A percentile compares a stretch with the other conserved stretches of the same genome.
Conservation (phyloP, 768 basidiomycete genomes). For the Termitomyces sp. region DNA sequence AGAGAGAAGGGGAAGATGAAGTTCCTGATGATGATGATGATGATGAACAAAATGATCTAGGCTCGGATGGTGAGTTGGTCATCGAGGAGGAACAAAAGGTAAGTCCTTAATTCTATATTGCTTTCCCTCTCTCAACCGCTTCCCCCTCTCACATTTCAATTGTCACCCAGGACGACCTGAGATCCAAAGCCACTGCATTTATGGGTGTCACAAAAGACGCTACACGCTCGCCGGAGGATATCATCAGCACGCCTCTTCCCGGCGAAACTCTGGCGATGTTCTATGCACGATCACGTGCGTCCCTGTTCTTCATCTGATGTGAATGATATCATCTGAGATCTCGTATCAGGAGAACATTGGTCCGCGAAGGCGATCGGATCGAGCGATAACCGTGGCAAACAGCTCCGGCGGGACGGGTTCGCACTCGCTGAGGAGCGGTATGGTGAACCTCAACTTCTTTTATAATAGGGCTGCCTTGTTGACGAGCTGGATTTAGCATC, state of each 20-base stretch:
- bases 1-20: slow-evolving; percentile 13
- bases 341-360: slow-evolving; percentile 69
- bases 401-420: slow-evolving; percentile 75
- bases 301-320: background rate
- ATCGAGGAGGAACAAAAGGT: background rate
- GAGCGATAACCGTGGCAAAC: slow-evolving; percentile 69
- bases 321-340: background rate
- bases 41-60: slow-evolving; percentile 20
- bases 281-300: slow-evolving; percentile 74
- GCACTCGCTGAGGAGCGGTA: slow-evolving; percentile 68
- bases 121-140: too few relatives aligned
- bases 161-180: slow-evolving; percentile 23
- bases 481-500: slow-evolving; percentile 34
- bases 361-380: slow-evolving; percentile 57
- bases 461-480: background rate
- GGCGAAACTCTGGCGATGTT: slow-evolving; percentile 83
- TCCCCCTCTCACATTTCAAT: too few relatives aligned
- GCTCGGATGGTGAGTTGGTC: slow-evolving; percentile 5
- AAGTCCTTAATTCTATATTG: too few relatives aligned
- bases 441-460: slow-evolving; percentile 31
- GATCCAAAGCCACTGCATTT: slow-evolving; percentile 30
- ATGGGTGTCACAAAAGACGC: slow-evolving; percentile 62
- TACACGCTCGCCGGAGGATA: slow-evolving; percentile 60
- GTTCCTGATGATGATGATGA: slow-evolving; percentile 6
- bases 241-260: slow-evolving; percentile 72